A percentile compares a stretch with the other conserved stretches of the same genome.
Conservation (phyloP, 2,329 filamentous ascomycete species). For the Macrophomina phaseolina region DNA sequence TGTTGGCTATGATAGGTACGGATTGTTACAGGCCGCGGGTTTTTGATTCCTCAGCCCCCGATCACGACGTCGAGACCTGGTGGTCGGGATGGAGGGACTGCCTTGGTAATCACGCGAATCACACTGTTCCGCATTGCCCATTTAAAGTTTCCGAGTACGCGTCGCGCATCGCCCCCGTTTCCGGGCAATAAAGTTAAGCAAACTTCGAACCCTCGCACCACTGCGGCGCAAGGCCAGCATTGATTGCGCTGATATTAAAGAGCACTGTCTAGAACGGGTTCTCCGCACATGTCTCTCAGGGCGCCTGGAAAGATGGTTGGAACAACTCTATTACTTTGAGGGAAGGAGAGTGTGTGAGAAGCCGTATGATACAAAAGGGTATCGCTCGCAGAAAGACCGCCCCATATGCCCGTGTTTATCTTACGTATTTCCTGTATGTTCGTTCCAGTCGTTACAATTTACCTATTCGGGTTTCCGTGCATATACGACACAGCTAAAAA, state of each 20-base stretch:
- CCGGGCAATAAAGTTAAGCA: not conserved
- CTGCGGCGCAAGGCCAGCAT: not conserved
- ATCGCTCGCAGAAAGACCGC: not conserved
- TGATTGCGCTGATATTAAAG: not conserved
- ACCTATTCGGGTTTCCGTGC: slow-evolving; percentile 18
- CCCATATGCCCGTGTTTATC: not conserved
- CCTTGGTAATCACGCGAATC: not conserved
- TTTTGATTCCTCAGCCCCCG: not conserved
- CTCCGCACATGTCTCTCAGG: not conserved
- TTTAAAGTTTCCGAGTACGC: not conserved
- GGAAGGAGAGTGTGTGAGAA: not conserved
- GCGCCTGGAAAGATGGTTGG: not conserved
- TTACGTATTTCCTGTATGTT: not conserved
- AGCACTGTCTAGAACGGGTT: not conserved
- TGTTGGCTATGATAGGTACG: not conserved
- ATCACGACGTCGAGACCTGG: not conserved
- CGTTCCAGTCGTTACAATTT: not conserved
- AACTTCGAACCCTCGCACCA: too few species aligned
- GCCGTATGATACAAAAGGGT: not conserved
- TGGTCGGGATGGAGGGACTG: not conserved
- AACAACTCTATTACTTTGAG: not conserved
- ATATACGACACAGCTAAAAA: slow-evolving; percentile 16
- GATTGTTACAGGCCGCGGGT: not conserved
- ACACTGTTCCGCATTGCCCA: not conserved
- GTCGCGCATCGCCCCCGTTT: not conserved